Conservation (phyloP, 352 stramenopile genomes). For the Phytophthora meadii region DNA sequence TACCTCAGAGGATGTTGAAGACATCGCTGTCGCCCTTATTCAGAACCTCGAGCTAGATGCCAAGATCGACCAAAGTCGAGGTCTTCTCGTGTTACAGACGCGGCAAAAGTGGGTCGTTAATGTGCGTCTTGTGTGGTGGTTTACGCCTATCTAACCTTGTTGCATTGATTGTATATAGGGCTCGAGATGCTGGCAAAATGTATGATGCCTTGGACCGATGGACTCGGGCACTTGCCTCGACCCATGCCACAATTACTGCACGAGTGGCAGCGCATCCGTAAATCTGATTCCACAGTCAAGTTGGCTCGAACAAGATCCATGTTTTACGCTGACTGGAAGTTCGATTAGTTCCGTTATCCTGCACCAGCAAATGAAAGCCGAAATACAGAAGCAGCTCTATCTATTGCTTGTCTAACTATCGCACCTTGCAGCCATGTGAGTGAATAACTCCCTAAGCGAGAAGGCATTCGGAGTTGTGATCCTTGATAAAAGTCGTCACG, state of each 20-base stretch:
- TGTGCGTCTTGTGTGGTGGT: neutral
- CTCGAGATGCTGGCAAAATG: conserved; percentile 66
- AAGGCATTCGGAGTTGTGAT: conserved; percentile 31
- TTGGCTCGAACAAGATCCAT: conserved; percentile 10
- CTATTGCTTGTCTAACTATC: conserved; percentile 31
- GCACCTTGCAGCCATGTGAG: conserved; percentile 3
- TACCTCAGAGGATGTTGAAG: conserved; percentile 84
- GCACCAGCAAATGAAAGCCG: conserved; percentile 29
- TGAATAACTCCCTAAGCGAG: conserved; percentile 6
- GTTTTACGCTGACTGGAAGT: conserved; percentile 11
- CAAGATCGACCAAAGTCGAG: conserved; percentile 90
- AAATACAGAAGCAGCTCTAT: conserved; percentile 42
- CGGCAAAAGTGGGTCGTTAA: conserved; percentile 45
- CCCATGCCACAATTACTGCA: conserved; percentile 53
- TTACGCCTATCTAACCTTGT: conserved; percentile 3
- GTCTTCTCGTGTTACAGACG: conserved; percentile 62
- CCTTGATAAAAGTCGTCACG: conserved; percentile 34
- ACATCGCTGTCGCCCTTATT: conserved; percentile 92
- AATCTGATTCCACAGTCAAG: conserved; percentile 12
- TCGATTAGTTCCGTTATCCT: conserved; percentile 10
- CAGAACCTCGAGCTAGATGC: conserved; percentile 90
- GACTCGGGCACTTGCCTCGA: conserved; percentile 57
- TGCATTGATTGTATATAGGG: conserved; percentile 26
- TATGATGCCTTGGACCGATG: conserved; percentile 76
- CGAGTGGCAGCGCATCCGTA: conserved; percentile 42